Evolutionary conservation across 1,284 basidiomycete species (phyloP), one percentile per base, ranked within the genome.

Genomic region (Leccinum angustisporum): DNA sequence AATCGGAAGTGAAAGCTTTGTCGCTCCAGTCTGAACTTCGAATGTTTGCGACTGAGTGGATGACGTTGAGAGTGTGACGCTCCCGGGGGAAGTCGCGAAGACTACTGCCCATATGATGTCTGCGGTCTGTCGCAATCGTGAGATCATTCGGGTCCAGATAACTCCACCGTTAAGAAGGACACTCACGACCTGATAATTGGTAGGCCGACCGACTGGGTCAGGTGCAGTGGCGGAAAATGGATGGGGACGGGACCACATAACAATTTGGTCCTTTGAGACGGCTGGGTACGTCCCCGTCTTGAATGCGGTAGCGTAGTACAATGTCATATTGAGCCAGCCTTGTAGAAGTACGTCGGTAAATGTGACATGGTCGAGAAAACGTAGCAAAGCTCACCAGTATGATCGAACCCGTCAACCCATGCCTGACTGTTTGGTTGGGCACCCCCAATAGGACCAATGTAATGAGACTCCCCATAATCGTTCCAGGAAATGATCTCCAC

Each of bases 211-310:
- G 36, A 88, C 76, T 5, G 82, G 71, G 68, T 88, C 86, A 25
- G 79, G 73, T 4, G 82, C 77, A 34, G 74, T 73, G 8, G 90
- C 90, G 50, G 79, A 72, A 59, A 81, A 79, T 11, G 88, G 79
- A 68, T 93, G 91, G 13, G 90, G 85, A 60, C 92, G 82, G 51
- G 88, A 83, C 87, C 88, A 92, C 76, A 92, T 80, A 68, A 86
- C 76, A 61, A 94, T 78, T 67, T 82, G 77, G 73, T 94, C 91
- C 69, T 86, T 78, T 33, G 81, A 77, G 67, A 92, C 81, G 10
- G 76, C 46, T 9, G 92, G 90, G 68, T 83, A 89, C 5, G 72
- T 66, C 46, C 92, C 92, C 10, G 84, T 89, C 79, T 92, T 93
- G 81, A 87, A 95, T 1, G 86, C 88, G 6, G 81, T 80, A 5